Base-by-base conservation (phyloP, 768 basidiomycete species). In the Hygrophoropsis aurantiaca region DNA sequence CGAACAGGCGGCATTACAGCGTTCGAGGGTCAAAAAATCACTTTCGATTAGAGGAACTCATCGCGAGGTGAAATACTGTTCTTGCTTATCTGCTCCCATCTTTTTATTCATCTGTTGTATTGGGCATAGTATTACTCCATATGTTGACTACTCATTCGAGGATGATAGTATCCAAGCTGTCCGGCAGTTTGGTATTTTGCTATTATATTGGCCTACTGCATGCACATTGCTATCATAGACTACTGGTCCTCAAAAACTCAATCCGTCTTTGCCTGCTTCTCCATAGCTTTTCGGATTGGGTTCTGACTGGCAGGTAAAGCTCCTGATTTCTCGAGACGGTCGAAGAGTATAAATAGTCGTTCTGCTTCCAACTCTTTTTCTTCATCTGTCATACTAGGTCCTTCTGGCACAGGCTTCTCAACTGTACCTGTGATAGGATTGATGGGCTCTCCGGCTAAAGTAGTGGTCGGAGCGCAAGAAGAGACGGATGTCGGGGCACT, bases 301-400 rank as follows among this genome's bases (percentile, higher is more conserved):
- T 89, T 89, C 54, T 81, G 80, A 38, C 71, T 74, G 16, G 81
- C 71, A 10, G 81, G 78, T 25, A 91, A 59, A 36, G 82, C 79
- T 18, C 91, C 90, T 37, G 74, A 84, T 65, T 74, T 82, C 62
- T 94, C 90, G 53, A 98, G 72, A 39, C 94, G 74, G 53, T 97
- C 90, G 59, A 99, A 98, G 16, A 98, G 73, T 26, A 88, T 83
- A 59, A 97, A 91, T 34, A 99, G 72, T 59, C 85, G 85, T 73
- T 97, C 94, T 44, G 94, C 87, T 69, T 99, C 97, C 9, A 70
- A 71, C 61, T 97, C 92, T 65, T 95, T 97, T 74, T 99, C 95
- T 61, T 94, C 94, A 24, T 94, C 86, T 1, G 92, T 87, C 94
- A 99, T 95, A 41, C 81, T 69, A 61, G 39, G 5, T 62, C 64